Percentiles rank a stretch among this genome's conserved stretches.
Evolutionary conservation across 2,329 filamentous ascomycete species (phyloP).

Genomic region (Diaporthe helianthi): DNA sequence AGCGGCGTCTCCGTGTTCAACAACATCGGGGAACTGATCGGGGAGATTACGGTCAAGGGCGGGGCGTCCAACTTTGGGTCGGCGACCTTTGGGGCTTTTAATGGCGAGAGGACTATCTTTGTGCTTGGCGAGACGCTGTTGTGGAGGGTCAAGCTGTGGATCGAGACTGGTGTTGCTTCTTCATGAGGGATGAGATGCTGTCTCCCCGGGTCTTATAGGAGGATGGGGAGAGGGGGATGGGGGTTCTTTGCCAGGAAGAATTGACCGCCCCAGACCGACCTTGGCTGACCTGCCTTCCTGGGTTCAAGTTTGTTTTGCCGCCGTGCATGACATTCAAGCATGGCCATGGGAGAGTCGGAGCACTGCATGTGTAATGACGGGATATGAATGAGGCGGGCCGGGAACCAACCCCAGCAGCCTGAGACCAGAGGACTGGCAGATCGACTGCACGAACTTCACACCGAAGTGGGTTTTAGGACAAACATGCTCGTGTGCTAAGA

Average conservation of each 20-base stretch:
- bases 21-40: constrained; percentile 23
- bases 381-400: constrained; percentile 8
- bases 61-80: constrained; percentile 32
- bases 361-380: constrained; percentile 11
- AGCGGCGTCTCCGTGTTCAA: constrained; percentile 32
- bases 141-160: constrained; percentile 27
- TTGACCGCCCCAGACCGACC: no score
- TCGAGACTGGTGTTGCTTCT: not conserved
- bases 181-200: no score
- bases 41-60: constrained; percentile 25
- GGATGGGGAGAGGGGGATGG: no score
- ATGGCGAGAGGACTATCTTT: constrained; percentile 30
- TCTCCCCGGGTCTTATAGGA: no score
- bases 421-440: not conserved
- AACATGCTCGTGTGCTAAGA: constrained; percentile 14
- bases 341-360: not conserved
- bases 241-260: no score
- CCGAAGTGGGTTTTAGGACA: not conserved
- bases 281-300: no score
- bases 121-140: constrained; percentile 29
- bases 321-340: not conserved
- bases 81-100: no score
- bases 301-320: no score
- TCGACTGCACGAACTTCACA: not conserved
- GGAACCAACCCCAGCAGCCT: constrained; percentile 3